Evolutionary conservation across 257 asterid species (phyloP).

Genomic region (Asclepias syriaca): DNA sequence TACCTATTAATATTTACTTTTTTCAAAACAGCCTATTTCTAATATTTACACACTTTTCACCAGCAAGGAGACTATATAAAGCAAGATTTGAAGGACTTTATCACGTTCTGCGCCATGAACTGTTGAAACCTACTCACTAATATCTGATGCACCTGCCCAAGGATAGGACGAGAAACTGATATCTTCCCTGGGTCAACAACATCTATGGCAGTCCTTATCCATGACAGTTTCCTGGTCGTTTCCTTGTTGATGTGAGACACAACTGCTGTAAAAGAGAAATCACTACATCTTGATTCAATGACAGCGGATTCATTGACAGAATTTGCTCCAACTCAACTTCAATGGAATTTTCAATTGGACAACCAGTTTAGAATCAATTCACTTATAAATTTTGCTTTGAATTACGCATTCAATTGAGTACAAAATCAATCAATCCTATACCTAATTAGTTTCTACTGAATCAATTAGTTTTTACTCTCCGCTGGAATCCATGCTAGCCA

Average conservation of each 20-base stretch:
- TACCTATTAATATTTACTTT: too few species aligned
- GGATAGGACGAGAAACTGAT: conserved; percentile 68
- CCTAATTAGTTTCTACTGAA: too few species aligned
- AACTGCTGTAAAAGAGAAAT: conserved; percentile 85
- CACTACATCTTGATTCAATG: conserved; percentile 92
- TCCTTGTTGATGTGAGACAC: conserved; percentile 67
- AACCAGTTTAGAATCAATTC: too few species aligned
- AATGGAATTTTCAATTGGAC: too few species aligned
- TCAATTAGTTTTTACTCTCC: too few species aligned
- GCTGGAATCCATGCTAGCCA: too few species aligned
- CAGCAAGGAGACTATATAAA: too few species aligned
- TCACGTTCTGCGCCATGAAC: conserved; percentile 41
- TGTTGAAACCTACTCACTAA: conserved; percentile 65
- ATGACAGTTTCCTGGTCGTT: conserved; percentile 52
- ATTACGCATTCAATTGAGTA: too few species aligned
- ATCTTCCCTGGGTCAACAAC: conserved; percentile 69
- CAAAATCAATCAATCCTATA: too few species aligned
- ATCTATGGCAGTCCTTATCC: conserved; percentile 91
- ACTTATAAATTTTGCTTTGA: too few species aligned
- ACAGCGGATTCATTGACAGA: conserved; percentile 61
- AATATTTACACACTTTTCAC: too few species aligned
- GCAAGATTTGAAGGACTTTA: conserved; percentile 52
- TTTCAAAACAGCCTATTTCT: too few species aligned
- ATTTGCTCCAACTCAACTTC: conserved; percentile 21
- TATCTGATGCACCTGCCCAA: conserved; percentile 89